Conservation (phyloP, 495 filamentous ascomycete species). For the Xylaria flabelliformis region DNA sequence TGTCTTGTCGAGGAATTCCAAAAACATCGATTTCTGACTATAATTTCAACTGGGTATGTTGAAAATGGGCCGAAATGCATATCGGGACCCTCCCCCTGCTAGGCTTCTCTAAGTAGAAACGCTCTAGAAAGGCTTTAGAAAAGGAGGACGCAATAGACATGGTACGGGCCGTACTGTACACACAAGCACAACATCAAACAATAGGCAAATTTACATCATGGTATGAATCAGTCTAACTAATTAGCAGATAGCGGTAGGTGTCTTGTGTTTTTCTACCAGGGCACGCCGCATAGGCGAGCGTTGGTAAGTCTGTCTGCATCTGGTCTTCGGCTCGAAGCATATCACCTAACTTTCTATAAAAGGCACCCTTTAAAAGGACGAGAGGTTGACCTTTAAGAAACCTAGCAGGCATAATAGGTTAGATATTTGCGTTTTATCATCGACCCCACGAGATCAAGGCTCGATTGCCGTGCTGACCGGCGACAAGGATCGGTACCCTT, state of each 20-base stretch:
- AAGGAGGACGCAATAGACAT: background rate
- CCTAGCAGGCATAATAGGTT: background rate
- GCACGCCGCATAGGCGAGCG: background rate
- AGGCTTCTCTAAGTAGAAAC: background rate
- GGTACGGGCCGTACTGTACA: background rate
- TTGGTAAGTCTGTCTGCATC: background rate
- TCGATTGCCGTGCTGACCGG: constrained; percentile 16
- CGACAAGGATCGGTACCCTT: constrained; percentile 15
- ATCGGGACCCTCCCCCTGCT: background rate
- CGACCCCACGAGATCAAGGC: constrained; percentile 8
- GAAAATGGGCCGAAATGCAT: background rate
- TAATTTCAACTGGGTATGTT: background rate
- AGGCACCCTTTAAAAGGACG: background rate
- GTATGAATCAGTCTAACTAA: background rate
- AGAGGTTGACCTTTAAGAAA: background rate
- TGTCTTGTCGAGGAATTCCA: background rate
- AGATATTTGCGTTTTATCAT: constrained; percentile 1
- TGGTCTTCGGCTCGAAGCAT: background rate
- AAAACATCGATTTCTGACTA: background rate
- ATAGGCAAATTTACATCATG: background rate
- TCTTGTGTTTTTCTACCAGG: background rate
- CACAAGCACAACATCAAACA: background rate
- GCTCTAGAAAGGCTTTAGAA: constrained; percentile 2
- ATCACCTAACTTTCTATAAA: background rate
- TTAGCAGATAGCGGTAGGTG: background rate